phyloP scores from a whole-genome alignment of 179 eudicot genomes.

The Silene coronaria region DNA sequence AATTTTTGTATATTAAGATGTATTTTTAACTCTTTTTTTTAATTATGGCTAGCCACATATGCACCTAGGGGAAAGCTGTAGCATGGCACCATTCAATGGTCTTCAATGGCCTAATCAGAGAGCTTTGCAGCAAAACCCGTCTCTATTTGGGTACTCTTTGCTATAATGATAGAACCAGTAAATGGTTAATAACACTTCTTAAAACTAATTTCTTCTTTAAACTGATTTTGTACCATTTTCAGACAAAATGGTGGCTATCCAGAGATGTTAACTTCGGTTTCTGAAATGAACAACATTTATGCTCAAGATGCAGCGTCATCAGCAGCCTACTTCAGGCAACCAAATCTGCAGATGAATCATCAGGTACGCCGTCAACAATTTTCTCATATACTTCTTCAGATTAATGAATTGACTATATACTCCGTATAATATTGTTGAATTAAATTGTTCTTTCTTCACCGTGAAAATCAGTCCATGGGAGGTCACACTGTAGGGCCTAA shows the following conservation, averaged over 20 bases:
- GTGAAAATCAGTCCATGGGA: constrained; percentile 6
- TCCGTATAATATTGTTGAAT: neutral
- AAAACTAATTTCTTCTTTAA: neutral
- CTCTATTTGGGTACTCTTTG: constrained; percentile 21
- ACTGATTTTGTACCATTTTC: neutral
- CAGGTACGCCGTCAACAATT: constrained; percentile 18
- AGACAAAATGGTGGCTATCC: constrained; percentile 12
- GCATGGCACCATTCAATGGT: neutral
- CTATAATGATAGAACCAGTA: neutral
- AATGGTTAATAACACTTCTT: neutral
- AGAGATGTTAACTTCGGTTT: constrained; percentile 8
- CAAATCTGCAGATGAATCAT: constrained; percentile 18
- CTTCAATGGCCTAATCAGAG: constrained; percentile 21
- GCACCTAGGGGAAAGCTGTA: constrained; percentile 16
- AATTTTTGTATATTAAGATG: neutral
- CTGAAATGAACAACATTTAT: constrained; percentile 11
- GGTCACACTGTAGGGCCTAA: neutral
- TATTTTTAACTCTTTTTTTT: neutral
- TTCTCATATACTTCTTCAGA: neutral
- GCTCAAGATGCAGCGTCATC: constrained; percentile 10
- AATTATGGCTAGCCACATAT: constrained; percentile 10
- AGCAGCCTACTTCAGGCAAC: constrained; percentile 9
- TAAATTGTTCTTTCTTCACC: neutral
- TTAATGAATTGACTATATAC: neutral
- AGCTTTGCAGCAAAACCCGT: constrained; percentile 3